Evolutionary conservation across 1,284 basidiomycete genomes (phyloP).

Genomic region (Moesziomyces sp.): DNA sequence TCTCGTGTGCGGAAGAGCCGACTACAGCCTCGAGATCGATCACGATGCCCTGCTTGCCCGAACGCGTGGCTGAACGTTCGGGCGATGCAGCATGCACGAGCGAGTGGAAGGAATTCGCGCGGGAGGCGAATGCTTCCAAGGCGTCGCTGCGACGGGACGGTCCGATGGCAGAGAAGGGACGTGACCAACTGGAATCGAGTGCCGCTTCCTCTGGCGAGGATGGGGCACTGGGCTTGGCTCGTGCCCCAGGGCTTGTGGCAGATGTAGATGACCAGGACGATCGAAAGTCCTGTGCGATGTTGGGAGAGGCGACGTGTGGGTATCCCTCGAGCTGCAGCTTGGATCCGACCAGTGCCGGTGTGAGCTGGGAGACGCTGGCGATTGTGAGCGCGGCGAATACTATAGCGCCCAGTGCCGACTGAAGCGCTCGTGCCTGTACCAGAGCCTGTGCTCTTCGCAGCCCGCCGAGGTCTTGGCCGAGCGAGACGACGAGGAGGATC

Average conservation of each 20-base stretch:
- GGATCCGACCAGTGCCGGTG: conserved; percentile 13
- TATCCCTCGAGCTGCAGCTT: conserved; percentile 25
- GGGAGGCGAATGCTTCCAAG: background rate
- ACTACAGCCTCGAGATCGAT: conserved; percentile 17
- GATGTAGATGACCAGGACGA: conserved; percentile 17
- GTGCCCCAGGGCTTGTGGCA: background rate
- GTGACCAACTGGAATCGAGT: conserved; percentile 6
- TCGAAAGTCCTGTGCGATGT: conserved; percentile 12
- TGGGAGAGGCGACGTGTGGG: conserved; percentile 9
- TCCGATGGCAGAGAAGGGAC: conserved; percentile 7
- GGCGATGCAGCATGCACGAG: background rate
- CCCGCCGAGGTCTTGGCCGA: conserved; percentile 15
- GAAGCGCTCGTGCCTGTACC: conserved; percentile 13
- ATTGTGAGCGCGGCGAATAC: conserved; percentile 19
- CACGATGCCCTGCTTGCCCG: conserved; percentile 4
- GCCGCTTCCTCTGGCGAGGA: conserved; percentile 13
- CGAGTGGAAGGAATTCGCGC: conserved; percentile 5
- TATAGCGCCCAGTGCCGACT: conserved; percentile 10
- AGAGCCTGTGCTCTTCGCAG: conserved; percentile 20
- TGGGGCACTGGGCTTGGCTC: conserved; percentile 19
- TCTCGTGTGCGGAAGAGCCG: background rate
- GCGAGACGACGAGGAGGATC: conserved; percentile 22
- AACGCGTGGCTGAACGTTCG: background rate
- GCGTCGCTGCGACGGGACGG: background rate
- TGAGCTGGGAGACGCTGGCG: conserved; percentile 16